Evolutionary conservation across 352 stramenopile species (phyloP), one percentile per base, ranked within the genome.

Genomic region (Pythium aphanidermatum): DNA sequence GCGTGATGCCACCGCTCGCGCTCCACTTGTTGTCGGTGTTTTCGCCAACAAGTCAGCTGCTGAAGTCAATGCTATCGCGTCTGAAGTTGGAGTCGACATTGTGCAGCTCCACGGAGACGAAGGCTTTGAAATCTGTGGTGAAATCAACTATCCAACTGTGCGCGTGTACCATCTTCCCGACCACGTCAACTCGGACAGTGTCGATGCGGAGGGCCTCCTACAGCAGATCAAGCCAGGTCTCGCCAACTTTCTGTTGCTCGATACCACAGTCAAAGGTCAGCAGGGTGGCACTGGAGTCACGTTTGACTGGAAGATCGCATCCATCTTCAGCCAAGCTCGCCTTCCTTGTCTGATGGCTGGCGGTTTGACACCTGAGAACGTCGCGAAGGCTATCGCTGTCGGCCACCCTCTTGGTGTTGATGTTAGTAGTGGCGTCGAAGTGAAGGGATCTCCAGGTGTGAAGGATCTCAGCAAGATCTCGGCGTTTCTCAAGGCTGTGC

Each of bases 101-200:
- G 90, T 99, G 2, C 96, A 99, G 73, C 75, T 99, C 34, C 96
- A 99, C 55, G 96, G 96, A 21, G 79, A 95, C 46, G 96, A 99
- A 66, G 90, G 89, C 43, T 96, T 94, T 56, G 67, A 81, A 39
- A 78, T 95, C 33, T 92, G 73, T 42, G 70, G 69, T 8, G 83
- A 92, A 32, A 74, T 93, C 34, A 69, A 68, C 26, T 82, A 96
- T 16, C 95, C 95, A 12, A 95, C 85, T 3, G 89, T 98, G 38
- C 81, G 92, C 21, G 95, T 98, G 7, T 72, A 96, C 43, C 88
- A 97, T 37, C 77, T 99, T 12, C 92, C 96, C 25, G 89, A 96
- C 41, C 74, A 67, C 20, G 30, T 83, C 17, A 73, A 68, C 46
- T 80, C 59, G 32, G 82, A 91, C 38, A 78, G 69, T 16, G 79